Evolutionary conservation across 1,284 basidiomycete genomes (phyloP), one percentile per base, ranked within the genome.

Genomic region (Moniliella sp.): DNA sequence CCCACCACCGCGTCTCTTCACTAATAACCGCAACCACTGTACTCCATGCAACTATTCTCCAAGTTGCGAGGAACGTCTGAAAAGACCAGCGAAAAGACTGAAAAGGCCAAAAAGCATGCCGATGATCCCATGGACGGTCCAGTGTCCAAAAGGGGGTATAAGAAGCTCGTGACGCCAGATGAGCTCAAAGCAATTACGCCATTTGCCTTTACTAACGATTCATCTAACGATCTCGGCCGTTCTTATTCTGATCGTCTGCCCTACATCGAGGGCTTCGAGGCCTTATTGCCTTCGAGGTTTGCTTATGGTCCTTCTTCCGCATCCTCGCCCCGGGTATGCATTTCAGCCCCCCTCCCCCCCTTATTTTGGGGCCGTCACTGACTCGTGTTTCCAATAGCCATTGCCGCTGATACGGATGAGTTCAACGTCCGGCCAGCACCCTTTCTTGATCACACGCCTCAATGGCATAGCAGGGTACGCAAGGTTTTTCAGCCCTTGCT

Each of bases 251-350:
- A 26, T 1, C 37, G 44, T 0, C 19, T 46, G 0, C 30, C 25
- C 0, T 46, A 46, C 23, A 29, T 48, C 19, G 46, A 48, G 25
- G 46, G 46, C 21, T 48, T 12, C 33, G 46, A 1, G 49, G 49
- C 8, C 15, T 50, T 3, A 27, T 52, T 0, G 49, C 42, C 2
- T 10, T 52, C 13, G 42, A 52, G 18, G 42, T 44, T 16, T 30
- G 50, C 13, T 18, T 52, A 1, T 52, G 43, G 43, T 43, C 39
- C 8, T 52, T 52, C 31, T 46, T 52, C 35, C 42, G 49, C 11
- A 28, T 48, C 25, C 45, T 52, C 31, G 46, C 46, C 2, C 47
- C 49, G 4, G 33, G 33, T 34, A n/a, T n/a, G 33, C 30, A 5
- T 29, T 12, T 15, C 14, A 10, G 17, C 5, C 8, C 14, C 21